Evolutionary conservation across 441 rosid species (phyloP).

Genomic region (Pelargonium citronellum): DNA sequence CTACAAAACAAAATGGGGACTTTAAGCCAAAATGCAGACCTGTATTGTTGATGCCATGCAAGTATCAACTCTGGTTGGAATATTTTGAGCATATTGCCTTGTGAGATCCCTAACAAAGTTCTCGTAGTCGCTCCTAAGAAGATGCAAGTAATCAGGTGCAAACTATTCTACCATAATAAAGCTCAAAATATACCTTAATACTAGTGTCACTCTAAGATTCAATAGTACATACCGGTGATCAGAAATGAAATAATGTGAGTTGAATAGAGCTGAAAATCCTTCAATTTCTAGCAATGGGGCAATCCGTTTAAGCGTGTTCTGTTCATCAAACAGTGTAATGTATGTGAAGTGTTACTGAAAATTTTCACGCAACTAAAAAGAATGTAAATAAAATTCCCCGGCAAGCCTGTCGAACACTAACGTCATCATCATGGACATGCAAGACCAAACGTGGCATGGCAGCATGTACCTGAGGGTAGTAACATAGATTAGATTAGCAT

Average conservation of each 20-base stretch:
- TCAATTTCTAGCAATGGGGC: constrained; percentile 63
- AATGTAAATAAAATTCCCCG: constrained; percentile 43
- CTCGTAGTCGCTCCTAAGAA: constrained; percentile 68
- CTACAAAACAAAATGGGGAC: background rate
- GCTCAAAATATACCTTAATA: constrained; percentile 9
- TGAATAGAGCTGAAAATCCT: constrained; percentile 47
- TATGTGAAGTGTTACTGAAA: constrained; percentile 17
- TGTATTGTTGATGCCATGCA: constrained; percentile 81
- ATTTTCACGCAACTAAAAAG: constrained; percentile 17
- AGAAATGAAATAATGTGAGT: constrained; percentile 53
- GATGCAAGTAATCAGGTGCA: background rate
- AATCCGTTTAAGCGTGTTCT: constrained; percentile 70
- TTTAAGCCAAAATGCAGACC: constrained; percentile 37
- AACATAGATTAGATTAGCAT: constrained; percentile 14
- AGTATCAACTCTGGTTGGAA: constrained; percentile 62
- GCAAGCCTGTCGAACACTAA: constrained; percentile 73
- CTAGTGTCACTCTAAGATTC: constrained; percentile 16
- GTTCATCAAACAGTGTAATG: constrained; percentile 22
- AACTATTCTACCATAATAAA: constrained; percentile 15
- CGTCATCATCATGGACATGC: constrained; percentile 76
- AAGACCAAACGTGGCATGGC: constrained; percentile 72
- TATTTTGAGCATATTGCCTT: constrained; percentile 50
- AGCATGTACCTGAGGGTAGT: constrained; percentile 61
- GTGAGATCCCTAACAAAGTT: constrained; percentile 77
- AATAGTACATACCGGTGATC: constrained; percentile 59